These are phyloP conservation scores for Coemansia sp. DNA, from an alignment of 192 early-diverging fungal species.

Conservation along the genomic window DNA sequence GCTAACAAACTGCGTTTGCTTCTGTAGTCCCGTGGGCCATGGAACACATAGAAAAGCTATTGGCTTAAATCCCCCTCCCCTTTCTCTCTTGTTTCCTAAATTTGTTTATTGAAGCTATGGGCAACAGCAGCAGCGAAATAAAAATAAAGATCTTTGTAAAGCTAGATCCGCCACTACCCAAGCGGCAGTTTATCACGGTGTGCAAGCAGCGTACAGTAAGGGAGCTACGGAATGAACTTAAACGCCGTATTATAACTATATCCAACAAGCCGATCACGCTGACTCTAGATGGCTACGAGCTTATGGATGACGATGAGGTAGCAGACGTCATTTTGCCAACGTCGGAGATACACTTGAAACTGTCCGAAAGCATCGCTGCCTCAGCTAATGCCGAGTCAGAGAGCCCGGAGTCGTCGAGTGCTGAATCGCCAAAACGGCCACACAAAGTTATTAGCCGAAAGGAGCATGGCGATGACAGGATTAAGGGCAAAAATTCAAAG, in stretches of 20 bases:
- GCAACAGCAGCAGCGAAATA: constrained; percentile 1
- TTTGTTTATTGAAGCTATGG: constrained; percentile 1
- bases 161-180: constrained; percentile 27
- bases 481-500: neutral
- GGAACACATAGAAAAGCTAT: constrained; percentile 45
- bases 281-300: constrained; percentile 20
- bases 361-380: neutral
- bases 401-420: neutral
- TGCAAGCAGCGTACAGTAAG: constrained; percentile 30
- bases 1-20: neutral
- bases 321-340: constrained; percentile 9
- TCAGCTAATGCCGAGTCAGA: neutral
- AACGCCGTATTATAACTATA: constrained; percentile 21
- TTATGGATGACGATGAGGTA: constrained; percentile 47
- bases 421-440: neutral
- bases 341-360: neutral
- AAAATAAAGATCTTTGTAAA: constrained; percentile 22
- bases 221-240: constrained; percentile 37
- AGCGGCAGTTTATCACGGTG: constrained; percentile 30
- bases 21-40: constrained; percentile 49
- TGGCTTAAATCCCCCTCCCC: constrained; percentile 16
- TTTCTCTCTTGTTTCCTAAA: constrained; percentile 7
- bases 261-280: constrained; percentile 21
- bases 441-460: constrained; percentile 4
- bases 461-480: constrained; percentile 1